These are phyloP conservation scores for Physaria fendleri DNA, from an alignment of 345 rosid genomes.

Conservation along the genomic window DNA sequence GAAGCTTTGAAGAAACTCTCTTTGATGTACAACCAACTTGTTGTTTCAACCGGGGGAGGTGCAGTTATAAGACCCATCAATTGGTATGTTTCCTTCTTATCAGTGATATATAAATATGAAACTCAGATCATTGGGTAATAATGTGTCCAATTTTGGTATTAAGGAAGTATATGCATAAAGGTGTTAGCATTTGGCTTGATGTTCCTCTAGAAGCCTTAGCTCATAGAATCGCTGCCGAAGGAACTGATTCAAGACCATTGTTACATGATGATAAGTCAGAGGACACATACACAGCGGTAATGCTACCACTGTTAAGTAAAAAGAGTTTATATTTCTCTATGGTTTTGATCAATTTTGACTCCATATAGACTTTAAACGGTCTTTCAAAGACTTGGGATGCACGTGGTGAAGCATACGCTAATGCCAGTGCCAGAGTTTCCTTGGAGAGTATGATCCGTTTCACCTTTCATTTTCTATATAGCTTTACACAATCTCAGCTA, in stretches of 20 bases:
- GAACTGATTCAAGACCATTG: constrained; percentile 88
- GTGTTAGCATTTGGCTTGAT: constrained; percentile 86
- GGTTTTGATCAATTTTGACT: neutral
- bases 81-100: constrained; percentile 42
- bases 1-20: constrained; percentile 56
- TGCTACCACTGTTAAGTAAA: neutral
- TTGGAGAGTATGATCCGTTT: constrained; percentile 52
- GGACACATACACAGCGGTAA: constrained; percentile 66
- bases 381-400: constrained; percentile 59
- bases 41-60: constrained; percentile 98
- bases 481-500: neutral
- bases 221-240: constrained; percentile 78
- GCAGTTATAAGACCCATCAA: constrained; percentile 65
- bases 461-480: neutral
- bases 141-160: neutral
- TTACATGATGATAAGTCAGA: constrained; percentile 53
- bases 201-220: constrained; percentile 96
- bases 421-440: constrained; percentile 69
- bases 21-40: constrained; percentile 39
- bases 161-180: constrained; percentile 79
- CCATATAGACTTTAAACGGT: constrained; percentile 55
- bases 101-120: neutral
- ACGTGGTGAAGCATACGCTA: constrained; percentile 59
- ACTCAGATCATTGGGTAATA: neutral
- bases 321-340: neutral